Conservation (phyloP, 1,284 basidiomycete species). For the Malassezia obtusa region DNA sequence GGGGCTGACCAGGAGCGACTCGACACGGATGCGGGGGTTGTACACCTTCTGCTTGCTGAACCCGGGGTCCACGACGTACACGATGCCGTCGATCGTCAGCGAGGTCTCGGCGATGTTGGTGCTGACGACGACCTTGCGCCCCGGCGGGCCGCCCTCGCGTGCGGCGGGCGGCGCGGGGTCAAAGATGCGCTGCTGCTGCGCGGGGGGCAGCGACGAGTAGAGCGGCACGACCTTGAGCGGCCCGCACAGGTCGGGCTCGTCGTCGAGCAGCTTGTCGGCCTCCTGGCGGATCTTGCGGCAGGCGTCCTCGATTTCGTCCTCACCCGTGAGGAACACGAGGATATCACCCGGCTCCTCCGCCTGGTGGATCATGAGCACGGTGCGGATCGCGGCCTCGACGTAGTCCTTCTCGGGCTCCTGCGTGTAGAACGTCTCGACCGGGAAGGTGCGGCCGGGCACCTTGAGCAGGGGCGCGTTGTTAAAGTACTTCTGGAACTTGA, state of each 20-base stretch:
- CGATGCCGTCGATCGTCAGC: conserved; percentile 94
- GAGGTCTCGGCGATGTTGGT: conserved; percentile 99
- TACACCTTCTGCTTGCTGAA: conserved; percentile 97
- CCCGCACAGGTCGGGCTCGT: conserved; percentile 50
- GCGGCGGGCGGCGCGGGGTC: conserved; percentile 66
- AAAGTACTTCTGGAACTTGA: conserved; percentile 96
- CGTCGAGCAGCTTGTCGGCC: conserved; percentile 37
- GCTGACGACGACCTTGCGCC: conserved; percentile 85
- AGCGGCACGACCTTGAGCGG: conserved; percentile 80
- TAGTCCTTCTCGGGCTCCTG: conserved; percentile 94
- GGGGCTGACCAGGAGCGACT: conserved; percentile 82
- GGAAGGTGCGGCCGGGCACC: conserved; percentile 90
- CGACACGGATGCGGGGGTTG: conserved; percentile 89
- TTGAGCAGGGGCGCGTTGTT: conserved; percentile 83
- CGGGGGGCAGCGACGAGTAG: conserved; percentile 83
- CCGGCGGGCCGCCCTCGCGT: conserved; percentile 62
- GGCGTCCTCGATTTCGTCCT: conserved; percentile 96
- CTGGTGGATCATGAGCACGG: conserved; percentile 93
- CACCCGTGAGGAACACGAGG: conserved; percentile 88
- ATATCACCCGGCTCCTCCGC: conserved; percentile 90
- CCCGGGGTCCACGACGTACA: conserved; percentile 96
- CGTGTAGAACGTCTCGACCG: conserved; percentile 89
- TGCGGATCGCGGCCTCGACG: conserved; percentile 90
- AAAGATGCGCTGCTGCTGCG: conserved; percentile 91
- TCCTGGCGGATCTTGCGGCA: conserved; percentile 86